These are phyloP conservation scores for Albifimbria verrucaria DNA, from an alignment of 2,329 filamentous ascomycete species.

Conservation along the genomic window DNA sequence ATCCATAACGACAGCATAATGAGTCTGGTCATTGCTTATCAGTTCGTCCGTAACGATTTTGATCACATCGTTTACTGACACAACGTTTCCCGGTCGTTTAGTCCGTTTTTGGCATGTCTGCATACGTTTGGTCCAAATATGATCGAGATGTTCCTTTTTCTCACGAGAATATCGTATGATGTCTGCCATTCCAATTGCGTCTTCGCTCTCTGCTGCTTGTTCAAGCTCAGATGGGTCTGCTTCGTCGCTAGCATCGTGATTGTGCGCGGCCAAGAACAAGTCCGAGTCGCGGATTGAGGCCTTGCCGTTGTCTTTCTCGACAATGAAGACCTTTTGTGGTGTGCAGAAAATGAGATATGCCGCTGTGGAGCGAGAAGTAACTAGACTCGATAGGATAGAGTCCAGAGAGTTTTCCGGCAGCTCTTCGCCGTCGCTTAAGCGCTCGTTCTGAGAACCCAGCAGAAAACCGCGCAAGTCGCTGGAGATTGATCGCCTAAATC, in stretches of 20 bases:
- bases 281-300: constrained; percentile 15
- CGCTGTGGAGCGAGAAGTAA: constrained; percentile 17
- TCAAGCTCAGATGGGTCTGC: constrained; percentile 9
- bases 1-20: constrained; percentile 40
- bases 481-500: constrained; percentile 18
- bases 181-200: constrained; percentile 17
- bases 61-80: constrained; percentile 18
- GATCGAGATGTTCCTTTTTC: constrained; percentile 17
- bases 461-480: constrained; percentile 20
- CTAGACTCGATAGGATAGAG: constrained; percentile 11
- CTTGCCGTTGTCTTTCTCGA: constrained; percentile 23
- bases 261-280: constrained; percentile 21
- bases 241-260: constrained; percentile 24
- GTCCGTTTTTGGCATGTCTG: neutral
- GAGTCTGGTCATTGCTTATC: constrained; percentile 26
- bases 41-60: constrained; percentile 17
- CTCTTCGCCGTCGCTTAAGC: neutral
- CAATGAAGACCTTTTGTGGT: constrained; percentile 15
- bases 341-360: constrained; percentile 28
- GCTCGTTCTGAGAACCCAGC: constrained; percentile 1
- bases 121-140: constrained; percentile 12
- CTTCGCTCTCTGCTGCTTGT: constrained; percentile 2
- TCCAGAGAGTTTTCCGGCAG: constrained; percentile 7
- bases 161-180: constrained; percentile 18
- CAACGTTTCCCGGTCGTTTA: neutral